Base-by-base conservation (phyloP, 164 flowering plant genomes). In the Vitis labrusca region DNA sequence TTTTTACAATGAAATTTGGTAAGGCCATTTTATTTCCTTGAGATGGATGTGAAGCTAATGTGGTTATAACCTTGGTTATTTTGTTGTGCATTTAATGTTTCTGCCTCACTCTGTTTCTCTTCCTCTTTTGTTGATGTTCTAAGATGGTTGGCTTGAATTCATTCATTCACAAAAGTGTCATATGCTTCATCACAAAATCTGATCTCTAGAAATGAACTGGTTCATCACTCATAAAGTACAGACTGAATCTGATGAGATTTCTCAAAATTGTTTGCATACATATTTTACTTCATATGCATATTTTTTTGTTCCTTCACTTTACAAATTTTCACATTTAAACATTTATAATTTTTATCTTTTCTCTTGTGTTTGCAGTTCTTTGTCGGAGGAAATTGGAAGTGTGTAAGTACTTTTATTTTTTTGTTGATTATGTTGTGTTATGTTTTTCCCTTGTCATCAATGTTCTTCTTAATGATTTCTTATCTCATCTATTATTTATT, bases 301-400 rank as follows among this genome's bases (percentile, higher is more conserved):
- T 16, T 13, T 47, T 71, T 27, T 60, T 50, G 15, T 10, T 54
- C 65, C 6, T 30, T 44, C 9, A 50, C 10, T 30, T 44, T 10
- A 50, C 7, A 17, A 10, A 65, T 47, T 49, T 60, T 65, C 4
- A 54, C 63, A 13, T 65, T 64, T 58, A 51, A 52, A 47, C 47
- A 53, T 37, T 69, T 27, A 10, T 30, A 63, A 50, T 65, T 76
- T 27, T 52, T 58, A 19, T 68, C 54, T 2, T 69, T 71, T 62
- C 50, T 30, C 50, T 74, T 78, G 59, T 79, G 47, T 8, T 82
- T 84, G 90, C 98, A 95, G 99, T 95, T 95, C 82, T 95, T 95
- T 60, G 99, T 95, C 76, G 99, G 98, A 16, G 99, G 99, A 56
- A 95, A 95, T 79, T 95, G 98, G 99, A 95, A 95, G 63, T 95